Evolutionary conservation across 2,329 filamentous ascomycete genomes (phyloP), one percentile per base, ranked within the genome.

Genomic region (Exophiala lecanii-corni): DNA sequence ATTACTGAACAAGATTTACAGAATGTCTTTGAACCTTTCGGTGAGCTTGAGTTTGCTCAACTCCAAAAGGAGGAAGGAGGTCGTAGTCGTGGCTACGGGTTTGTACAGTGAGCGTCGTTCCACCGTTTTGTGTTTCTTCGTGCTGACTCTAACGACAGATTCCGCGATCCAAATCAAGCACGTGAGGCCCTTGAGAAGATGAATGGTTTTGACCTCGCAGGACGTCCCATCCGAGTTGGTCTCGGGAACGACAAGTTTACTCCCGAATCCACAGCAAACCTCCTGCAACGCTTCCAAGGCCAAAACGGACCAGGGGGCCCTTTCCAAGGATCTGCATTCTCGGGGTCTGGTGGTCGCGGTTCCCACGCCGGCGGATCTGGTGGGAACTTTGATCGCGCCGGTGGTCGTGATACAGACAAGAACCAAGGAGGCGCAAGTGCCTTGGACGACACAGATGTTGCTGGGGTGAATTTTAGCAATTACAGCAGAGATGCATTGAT

Each of bases 161-260:
- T 94, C 68, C 83, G 84, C 60, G 86, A 97, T 62, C 89, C 91
- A 46, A 80, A 81, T 53, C 82, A 96, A 67, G 92, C 92, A 62
- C 87, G 91, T 62, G 87, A 95, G 66, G 94, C 92, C 50, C 75
- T 98, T 53, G 89, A 96, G 67, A 95, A 96, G 71, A 96, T 98
- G 91, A 98, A 98, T 69, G 89, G 91, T 54, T 98, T 97, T 71
- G 92, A 97, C 70, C 82, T 98, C 57, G 92, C 92, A 60, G 89
- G 89, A 68, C 89, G 92, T 64, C 89, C 89, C 53, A 97, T 98
- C 66, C 89, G 92, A 64, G 94, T 98, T 67, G 92, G 92, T 68
- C 87, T 98, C 73, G 92, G 92, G 70, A 98, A 96, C 74, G 92
- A 98, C 86, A 97, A 97, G 80, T 97, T 97, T 71, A 97, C 89